A percentile compares a stretch with the other conserved stretches of the same genome.
Conservation (phyloP, 2,329 filamentous ascomycete species). For the Trichoderma afroharzianum region DNA sequence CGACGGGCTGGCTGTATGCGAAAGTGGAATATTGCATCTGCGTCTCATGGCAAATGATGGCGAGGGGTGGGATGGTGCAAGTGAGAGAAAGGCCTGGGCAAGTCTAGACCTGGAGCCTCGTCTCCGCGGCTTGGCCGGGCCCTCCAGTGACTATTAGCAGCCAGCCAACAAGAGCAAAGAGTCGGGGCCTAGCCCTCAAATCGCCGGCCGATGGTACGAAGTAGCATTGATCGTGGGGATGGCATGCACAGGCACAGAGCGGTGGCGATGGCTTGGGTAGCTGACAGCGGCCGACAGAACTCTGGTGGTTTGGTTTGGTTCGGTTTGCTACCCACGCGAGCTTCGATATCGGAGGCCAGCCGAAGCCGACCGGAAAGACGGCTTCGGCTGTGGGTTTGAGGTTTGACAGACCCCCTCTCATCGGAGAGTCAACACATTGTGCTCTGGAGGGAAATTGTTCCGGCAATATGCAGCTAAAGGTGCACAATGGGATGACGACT, state of each 20-base stretch:
- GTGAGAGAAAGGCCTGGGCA: background rate
- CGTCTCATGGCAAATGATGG: background rate
- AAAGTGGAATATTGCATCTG: background rate
- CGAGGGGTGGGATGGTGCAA: background rate
- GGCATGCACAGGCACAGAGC: background rate
- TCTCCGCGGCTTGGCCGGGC: slow-evolving; percentile 1
- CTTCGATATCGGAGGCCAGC: slow-evolving; percentile 7
- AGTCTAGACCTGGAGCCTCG: slow-evolving; percentile 7
- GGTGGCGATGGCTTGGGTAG: slow-evolving; percentile 3
- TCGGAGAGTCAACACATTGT: background rate
- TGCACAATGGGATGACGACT: background rate
- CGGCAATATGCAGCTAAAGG: background rate
- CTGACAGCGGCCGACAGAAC: background rate
- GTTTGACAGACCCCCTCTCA: background rate
- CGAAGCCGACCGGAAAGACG: background rate
- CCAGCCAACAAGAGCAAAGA: background rate
- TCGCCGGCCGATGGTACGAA: background rate
- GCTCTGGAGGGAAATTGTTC: background rate
- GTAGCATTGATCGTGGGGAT: background rate
- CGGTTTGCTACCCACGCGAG: background rate
- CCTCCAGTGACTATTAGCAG: background rate
- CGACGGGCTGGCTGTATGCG: background rate
- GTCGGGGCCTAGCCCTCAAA: background rate
- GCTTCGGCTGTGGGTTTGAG: background rate
- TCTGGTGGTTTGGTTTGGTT: background rate